These are phyloP conservation scores for Penicillium bovifimosum DNA, from an alignment of 495 filamentous ascomycete species.

Conservation along the genomic window DNA sequence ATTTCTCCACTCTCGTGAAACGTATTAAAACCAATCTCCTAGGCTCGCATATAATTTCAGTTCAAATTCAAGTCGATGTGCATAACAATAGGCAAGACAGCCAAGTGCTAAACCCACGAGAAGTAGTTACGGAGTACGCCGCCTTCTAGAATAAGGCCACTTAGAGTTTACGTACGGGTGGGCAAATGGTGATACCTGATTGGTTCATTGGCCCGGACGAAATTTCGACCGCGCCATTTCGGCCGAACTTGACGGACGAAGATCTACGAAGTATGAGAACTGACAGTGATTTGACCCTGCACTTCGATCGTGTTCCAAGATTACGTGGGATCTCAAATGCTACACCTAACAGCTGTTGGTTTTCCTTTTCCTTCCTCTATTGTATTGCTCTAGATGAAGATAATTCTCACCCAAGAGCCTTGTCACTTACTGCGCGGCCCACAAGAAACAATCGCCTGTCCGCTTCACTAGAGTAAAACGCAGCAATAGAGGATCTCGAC, in stretches of 20 bases:
- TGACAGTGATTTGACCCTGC: not conserved
- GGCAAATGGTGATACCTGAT: too few species aligned
- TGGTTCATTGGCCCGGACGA: slow-evolving; percentile 1
- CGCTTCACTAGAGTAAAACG: not conserved
- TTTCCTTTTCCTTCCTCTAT: not conserved
- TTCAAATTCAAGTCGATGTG: not conserved
- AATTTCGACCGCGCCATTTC: slow-evolving; percentile 4
- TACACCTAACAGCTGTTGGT: not conserved
- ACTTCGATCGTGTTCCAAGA: not conserved
- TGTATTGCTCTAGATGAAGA: not conserved
- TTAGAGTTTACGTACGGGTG: too few species aligned
- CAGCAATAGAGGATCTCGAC: not conserved
- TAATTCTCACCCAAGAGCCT: not conserved
- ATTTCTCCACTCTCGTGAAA: slow-evolving; percentile 27
- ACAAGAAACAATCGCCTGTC: not conserved
- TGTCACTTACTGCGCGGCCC: not conserved
- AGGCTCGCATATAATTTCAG: slow-evolving; percentile 3
- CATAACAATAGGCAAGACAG: not conserved
- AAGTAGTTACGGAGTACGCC: too few species aligned
- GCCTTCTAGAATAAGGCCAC: too few species aligned
- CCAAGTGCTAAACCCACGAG: too few species aligned
- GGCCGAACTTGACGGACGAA: slow-evolving; percentile 26
- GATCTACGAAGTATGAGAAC: not conserved
- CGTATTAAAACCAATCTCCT: slow-evolving; percentile 19
- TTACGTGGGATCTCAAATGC: not conserved